Percentiles rank a stretch among this genome's conserved stretches.
These are phyloP conservation scores for Tylopilus felleus DNA, from an alignment of 768 basidiomycete genomes.

Conservation along the genomic window DNA sequence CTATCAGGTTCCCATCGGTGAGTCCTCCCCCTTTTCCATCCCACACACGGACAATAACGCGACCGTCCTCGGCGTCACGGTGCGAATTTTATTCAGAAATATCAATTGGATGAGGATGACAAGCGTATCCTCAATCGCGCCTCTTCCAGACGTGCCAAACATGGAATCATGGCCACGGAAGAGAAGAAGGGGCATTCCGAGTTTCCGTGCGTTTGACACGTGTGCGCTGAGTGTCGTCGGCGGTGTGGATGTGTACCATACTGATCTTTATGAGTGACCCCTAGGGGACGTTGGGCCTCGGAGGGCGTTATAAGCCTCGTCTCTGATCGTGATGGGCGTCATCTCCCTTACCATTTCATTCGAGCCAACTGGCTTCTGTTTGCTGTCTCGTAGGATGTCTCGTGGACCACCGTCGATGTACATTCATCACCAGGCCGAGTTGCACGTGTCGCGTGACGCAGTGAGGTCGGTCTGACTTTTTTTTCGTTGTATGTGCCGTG, in stretches of 20 bases:
- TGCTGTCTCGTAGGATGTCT: conserved; percentile 3
- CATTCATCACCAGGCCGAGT: neutral
- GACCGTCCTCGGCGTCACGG: neutral
- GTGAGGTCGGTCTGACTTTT: conserved; percentile 5
- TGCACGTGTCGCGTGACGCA: neutral
- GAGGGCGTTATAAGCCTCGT: conserved; percentile 5
- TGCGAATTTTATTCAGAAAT: neutral
- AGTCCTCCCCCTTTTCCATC: neutral
- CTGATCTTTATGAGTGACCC: neutral
- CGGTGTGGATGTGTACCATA: neutral
- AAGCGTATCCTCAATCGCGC: neutral
- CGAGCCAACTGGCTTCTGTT: neutral
- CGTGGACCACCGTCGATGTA: neutral
- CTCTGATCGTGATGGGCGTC: neutral
- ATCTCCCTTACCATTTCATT: neutral
- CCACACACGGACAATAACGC: neutral
- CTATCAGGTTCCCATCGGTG: neutral
- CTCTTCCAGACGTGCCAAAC: neutral
- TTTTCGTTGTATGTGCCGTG: neutral
- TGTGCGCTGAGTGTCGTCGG: conserved; percentile 3
- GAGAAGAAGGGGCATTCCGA: conserved; percentile 6
- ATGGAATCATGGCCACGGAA: neutral
- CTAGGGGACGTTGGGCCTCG: neutral
- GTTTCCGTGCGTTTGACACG: conserved; percentile 10
- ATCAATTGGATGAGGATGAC: neutral